These are phyloP conservation scores for Camellia sinensis DNA, from an alignment of 148 eudicot genomes.

Conservation along the genomic window DNA sequence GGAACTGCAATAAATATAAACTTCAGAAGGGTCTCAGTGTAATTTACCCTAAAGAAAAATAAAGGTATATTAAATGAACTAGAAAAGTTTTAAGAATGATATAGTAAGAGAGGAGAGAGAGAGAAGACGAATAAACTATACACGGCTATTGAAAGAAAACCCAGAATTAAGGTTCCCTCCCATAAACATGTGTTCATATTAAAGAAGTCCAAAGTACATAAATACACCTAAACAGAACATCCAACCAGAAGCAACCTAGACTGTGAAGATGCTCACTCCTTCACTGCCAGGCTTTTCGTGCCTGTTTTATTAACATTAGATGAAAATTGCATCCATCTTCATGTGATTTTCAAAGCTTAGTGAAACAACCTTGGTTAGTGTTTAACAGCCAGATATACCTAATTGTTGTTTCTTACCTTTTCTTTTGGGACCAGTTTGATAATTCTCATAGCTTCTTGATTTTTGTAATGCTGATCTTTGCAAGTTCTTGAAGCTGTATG, in stretches of 20 bases:
- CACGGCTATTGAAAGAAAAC: too few relatives aligned
- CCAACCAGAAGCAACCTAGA: not conserved
- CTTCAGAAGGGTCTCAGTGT: too few relatives aligned
- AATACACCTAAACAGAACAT: too few relatives aligned
- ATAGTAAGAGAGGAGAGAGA: too few relatives aligned
- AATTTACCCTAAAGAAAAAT: too few relatives aligned
- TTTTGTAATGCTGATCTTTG: not conserved
- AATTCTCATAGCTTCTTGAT: conserved; percentile 1
- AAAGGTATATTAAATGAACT: too few relatives aligned
- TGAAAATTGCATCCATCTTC: not conserved
- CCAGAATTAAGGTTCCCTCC: too few relatives aligned
- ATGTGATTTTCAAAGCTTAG: not conserved
- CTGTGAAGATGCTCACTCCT: not conserved
- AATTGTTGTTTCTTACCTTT: not conserved
- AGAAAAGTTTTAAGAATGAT: too few relatives aligned
- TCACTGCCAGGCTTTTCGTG: not conserved
- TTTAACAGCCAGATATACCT: not conserved
- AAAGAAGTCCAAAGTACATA: too few relatives aligned
- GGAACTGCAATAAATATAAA: too few relatives aligned
- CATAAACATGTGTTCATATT: too few relatives aligned
- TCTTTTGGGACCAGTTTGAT: not conserved
- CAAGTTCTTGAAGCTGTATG: not conserved
- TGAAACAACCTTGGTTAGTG: not conserved
- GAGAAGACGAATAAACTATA: too few relatives aligned
- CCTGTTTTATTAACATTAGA: not conserved